phyloP scores from a whole-genome alignment of 164 flowering plant genomes.

The Taxillus chinensis region DNA sequence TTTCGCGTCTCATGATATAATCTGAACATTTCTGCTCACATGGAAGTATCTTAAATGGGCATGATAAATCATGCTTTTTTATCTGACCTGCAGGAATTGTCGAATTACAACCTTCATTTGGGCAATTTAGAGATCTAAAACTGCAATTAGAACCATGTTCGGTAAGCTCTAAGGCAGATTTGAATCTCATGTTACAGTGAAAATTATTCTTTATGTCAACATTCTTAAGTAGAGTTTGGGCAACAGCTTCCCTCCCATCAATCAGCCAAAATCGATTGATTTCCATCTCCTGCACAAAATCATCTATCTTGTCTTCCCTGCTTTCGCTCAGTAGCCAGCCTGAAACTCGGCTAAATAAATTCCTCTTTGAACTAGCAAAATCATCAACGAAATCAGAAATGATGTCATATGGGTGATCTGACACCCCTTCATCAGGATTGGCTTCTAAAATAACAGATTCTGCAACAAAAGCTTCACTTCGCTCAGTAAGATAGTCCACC shows the following conservation, averaged over 20 bases:
- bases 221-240: background rate
- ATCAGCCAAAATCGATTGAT: background rate
- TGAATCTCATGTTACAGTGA: background rate
- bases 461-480: slow-evolving; percentile 1
- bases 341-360: slow-evolving; percentile 16
- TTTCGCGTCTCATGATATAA: background rate
- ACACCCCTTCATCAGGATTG: background rate
- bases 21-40: slow-evolving; percentile 63
- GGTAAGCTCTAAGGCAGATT: background rate
- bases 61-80: background rate
- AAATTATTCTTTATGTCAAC: background rate
- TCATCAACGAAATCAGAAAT: slow-evolving; percentile 9
- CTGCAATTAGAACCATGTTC: background rate
- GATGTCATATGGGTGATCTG: background rate
- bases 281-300: slow-evolving; percentile 1
- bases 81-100: background rate
- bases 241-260: background rate
- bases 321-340: slow-evolving; percentile 1
- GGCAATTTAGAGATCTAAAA: background rate
- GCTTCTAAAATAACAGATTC: background rate
- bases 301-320: slow-evolving; percentile 3
- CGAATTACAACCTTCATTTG: background rate
- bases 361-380: slow-evolving; percentile 55
- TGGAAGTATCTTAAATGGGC: background rate
- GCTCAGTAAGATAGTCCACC: background rate